phyloP scores from a whole-genome alignment of 1,284 basidiomycete genomes.

The Trichosporon sp. region DNA sequence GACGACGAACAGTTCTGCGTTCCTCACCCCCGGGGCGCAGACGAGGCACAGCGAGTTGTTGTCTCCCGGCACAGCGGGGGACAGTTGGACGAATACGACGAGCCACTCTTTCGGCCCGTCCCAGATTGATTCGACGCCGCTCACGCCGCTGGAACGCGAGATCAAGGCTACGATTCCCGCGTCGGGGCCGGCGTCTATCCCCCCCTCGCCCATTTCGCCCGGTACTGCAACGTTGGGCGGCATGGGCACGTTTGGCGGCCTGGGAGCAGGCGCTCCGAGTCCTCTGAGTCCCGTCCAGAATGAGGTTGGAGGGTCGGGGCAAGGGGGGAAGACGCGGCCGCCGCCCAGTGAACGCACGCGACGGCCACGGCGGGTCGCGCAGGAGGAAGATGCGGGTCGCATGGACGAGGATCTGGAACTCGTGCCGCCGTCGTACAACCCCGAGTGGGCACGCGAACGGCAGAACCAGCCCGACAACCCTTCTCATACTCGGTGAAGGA shows the following conservation, averaged over 20 bases:
- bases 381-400: slow-evolving; percentile 25
- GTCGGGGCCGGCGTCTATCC: background rate
- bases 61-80: background rate
- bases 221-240: background rate
- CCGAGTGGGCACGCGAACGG: slow-evolving; percentile 24
- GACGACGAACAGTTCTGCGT: background rate
- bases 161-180: background rate
- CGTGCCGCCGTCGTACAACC: slow-evolving; percentile 26
- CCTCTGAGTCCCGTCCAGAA: too few relatives aligned
- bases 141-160: background rate
- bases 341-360: too few relatives aligned
- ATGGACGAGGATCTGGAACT: slow-evolving; percentile 22
- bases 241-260: background rate
- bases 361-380: slow-evolving; percentile 2
- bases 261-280: too few relatives aligned
- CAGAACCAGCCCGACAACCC: too few relatives aligned
- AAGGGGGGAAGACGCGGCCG: background rate
- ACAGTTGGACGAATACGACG: background rate
- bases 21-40: background rate
- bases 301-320: too few relatives aligned
- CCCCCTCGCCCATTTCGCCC: background rate
- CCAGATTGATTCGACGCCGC: background rate
- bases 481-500: too few relatives aligned
- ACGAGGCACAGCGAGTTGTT: background rate
- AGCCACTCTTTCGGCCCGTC: background rate